Evolutionary conservation across 2,329 filamentous ascomycete genomes (phyloP), one percentile per base, ranked within the genome.

Genomic region (Monilinia fructigena): DNA sequence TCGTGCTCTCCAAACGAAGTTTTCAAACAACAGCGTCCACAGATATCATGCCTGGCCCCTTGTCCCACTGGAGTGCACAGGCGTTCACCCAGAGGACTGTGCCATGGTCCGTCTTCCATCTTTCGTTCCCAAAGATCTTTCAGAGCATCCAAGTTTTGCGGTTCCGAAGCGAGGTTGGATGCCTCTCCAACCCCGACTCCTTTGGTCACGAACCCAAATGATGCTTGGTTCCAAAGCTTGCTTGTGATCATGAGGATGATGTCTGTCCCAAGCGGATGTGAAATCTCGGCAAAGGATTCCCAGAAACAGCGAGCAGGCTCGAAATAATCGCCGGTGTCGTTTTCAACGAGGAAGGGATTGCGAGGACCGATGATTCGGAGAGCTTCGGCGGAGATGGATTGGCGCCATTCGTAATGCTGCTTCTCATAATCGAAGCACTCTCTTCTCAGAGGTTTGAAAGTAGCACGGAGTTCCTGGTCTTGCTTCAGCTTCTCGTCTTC

Each of bases 171-270:
- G 12, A 20, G 31, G 12, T n/a, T n/a, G 8, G 8, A n/a, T n/a
- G 31, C 53, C 3, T n/a, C 28, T 35, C 31, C 28, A 38, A 38
- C 8, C 31, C 3, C 31, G 11, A 20, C 18, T 55, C 20, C 53
- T n/a, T 55, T 38, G 38, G 38, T 23, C 11, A 58, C 23, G 23
- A 58, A 58, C 18, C 55, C 38, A 28, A 11, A 58, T 14, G 26
- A 58, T 58, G 38, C 23, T 26, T 45, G 55, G 23, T 58, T 45
- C 38, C 55, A 45, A 42, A 58, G 23, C n/a, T 45, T 45, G 23
- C 55, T 42, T 2, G 23, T 28, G 16, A n/a, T 23, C 23, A 58
- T 58, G 7, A 4, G 1, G 3, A 45, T 18, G 35, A 14, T n/a
- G 40, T 58, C 55, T 5, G 6, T 23, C 1, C 4, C 38, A 38